Evolutionary conservation across 73 alveolate genomes (phyloP).

Genomic region (Tetrahymena elliotti): DNA sequence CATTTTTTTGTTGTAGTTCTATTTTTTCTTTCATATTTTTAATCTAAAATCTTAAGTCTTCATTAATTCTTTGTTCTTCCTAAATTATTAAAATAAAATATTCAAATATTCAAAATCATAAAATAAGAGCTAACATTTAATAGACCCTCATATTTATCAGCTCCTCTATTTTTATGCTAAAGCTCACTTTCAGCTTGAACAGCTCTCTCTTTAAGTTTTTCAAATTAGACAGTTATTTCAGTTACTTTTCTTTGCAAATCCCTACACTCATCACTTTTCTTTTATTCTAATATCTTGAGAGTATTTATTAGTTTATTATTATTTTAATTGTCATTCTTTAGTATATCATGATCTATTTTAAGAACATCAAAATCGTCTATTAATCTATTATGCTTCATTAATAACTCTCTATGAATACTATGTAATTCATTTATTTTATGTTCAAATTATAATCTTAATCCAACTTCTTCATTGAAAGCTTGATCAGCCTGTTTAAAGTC

Average conservation of each 20-base stretch:
- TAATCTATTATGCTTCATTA: slow-evolving; percentile 4
- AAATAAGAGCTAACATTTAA: neutral
- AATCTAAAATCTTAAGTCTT: neutral
- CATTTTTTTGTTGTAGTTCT: neutral
- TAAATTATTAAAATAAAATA: neutral
- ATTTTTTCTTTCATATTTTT: neutral
- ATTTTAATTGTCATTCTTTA: slow-evolving; percentile 7
- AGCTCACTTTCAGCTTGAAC: neutral
- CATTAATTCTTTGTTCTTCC: slow-evolving; percentile 10
- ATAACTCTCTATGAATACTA: slow-evolving; percentile 38
- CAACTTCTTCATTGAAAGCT: neutral
- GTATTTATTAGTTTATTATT: neutral
- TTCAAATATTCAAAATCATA: neutral
- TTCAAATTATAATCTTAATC: neutral
- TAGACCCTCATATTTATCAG: slow-evolving; percentile 4
- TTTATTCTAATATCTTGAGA: neutral
- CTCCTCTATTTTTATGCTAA: slow-evolving; percentile 4
- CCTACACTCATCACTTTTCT: neutral
- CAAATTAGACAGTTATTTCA: neutral
- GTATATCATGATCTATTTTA: neutral
- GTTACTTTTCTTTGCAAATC: neutral
- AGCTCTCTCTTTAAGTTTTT: slow-evolving; percentile 14
- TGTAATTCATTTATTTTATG: slow-evolving; percentile 27
- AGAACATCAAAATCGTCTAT: slow-evolving; percentile 12
- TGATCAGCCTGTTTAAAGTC: neutral